Conservation (phyloP, 2,329 filamentous ascomycete genomes). For the Lizonia empirigonia region DNA sequence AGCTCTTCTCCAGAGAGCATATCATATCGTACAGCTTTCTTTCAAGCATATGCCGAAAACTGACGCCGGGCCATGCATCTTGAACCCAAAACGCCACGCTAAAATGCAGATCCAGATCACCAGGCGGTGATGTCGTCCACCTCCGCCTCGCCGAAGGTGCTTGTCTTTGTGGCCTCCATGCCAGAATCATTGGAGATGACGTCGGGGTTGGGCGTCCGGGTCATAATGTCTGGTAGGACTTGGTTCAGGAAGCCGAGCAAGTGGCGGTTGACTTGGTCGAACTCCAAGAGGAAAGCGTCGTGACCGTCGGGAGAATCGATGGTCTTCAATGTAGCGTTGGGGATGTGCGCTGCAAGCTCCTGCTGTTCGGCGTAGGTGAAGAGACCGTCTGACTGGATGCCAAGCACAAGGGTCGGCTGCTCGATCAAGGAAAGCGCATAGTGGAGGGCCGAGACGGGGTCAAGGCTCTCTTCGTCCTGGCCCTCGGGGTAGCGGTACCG, state of each 20-base stretch:
- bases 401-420: constrained; percentile 88
- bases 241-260: constrained; percentile 83
- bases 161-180: constrained; percentile 76
- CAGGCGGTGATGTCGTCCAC: constrained; percentile 96
- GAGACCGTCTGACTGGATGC: constrained; percentile 92
- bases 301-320: constrained; percentile 96
- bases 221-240: constrained; percentile 88
- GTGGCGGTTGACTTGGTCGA: constrained; percentile 93
- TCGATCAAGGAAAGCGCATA: constrained; percentile 81
- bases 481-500: constrained; percentile 65
- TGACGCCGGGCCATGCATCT: constrained; percentile 30
- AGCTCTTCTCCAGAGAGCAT: constrained; percentile 26
- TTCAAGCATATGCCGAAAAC: constrained; percentile 48
- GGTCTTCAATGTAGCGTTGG: constrained; percentile 75
- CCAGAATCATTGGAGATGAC: constrained; percentile 41
- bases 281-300: constrained; percentile 94
- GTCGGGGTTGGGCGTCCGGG: constrained; percentile 53
- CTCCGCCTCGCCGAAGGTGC: constrained; percentile 93
- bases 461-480: constrained; percentile 46
- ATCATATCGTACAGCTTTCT: constrained; percentile 40
- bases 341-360: constrained; percentile 83
- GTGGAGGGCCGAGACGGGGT: constrained; percentile 60
- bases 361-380: constrained; percentile 98
- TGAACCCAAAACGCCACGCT: constrained; percentile 35
- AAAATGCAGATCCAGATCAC: constrained; percentile 55